These are phyloP conservation scores for Suaeda aralocaspica DNA, from an alignment of 148 eudicot genomes.

Conservation along the genomic window DNA sequence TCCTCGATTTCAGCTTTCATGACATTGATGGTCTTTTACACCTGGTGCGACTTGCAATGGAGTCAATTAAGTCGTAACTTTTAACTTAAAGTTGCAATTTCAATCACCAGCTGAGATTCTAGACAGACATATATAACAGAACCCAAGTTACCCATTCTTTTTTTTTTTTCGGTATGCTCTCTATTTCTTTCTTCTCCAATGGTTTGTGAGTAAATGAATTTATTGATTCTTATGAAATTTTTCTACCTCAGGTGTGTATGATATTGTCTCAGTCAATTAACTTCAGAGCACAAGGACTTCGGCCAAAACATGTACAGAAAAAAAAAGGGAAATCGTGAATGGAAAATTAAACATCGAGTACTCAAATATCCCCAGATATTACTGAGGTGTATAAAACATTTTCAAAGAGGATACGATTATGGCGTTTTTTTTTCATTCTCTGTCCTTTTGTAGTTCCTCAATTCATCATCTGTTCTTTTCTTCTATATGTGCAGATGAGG, in stretches of 20 bases:
- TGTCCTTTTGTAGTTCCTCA: not conserved
- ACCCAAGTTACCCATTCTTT: conserved; percentile 1
- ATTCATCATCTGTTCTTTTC: conserved; percentile 5
- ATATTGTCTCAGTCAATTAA: conserved; percentile 13
- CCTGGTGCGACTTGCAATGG: conserved; percentile 43
- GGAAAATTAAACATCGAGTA: conserved; percentile 12
- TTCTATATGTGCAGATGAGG: conserved; percentile 8
- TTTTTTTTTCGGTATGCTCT: conserved; percentile 17
- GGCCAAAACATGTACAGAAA: conserved; percentile 27
- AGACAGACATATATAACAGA: conserved; percentile 3
- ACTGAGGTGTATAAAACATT: conserved; percentile 17
- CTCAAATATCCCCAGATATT: conserved; percentile 22
- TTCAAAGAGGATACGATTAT: not conserved
- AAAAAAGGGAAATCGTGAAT: conserved; percentile 7
- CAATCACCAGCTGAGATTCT: conserved; percentile 3
- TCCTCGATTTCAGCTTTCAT: conserved; percentile 50
- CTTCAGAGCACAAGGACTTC: conserved; percentile 7
- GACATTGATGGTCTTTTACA: conserved; percentile 37
- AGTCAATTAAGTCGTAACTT: conserved; percentile 24
- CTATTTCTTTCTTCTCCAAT: not conserved
- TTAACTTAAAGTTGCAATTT: not conserved
- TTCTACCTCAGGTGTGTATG: conserved; percentile 27
- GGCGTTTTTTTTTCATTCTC: not conserved
- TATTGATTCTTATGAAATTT: conserved; percentile 6
- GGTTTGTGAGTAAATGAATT: not conserved